Evolutionary conservation across 2,329 filamentous ascomycete genomes (phyloP).

Genomic region (Clarireedia homoeocarpa): DNA sequence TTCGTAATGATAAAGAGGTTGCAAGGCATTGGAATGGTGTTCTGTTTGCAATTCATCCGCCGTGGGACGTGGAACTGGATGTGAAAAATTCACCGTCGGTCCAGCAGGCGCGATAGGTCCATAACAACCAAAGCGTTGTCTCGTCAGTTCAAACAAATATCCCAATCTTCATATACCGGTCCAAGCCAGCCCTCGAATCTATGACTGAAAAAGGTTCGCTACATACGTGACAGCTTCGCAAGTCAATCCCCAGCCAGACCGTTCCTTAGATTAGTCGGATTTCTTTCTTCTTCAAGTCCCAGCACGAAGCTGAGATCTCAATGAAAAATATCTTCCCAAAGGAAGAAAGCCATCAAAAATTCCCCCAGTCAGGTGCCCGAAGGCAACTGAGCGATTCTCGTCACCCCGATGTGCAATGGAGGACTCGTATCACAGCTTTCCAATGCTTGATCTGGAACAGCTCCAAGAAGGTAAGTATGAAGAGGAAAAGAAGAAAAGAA

Average conservation of each 20-base stretch:
- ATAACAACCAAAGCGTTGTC: too few species aligned
- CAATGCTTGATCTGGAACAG: constrained; percentile 35
- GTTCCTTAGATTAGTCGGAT: background rate
- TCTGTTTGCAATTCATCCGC: too few species aligned
- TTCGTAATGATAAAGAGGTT: too few species aligned
- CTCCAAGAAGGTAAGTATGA: constrained; percentile 32
- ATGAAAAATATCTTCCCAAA: constrained; percentile 30
- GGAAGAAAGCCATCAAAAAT: constrained; percentile 30
- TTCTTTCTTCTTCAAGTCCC: constrained; percentile 31
- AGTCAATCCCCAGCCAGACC: background rate
- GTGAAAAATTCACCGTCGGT: too few species aligned
- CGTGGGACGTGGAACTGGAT: too few species aligned
- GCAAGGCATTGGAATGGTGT: too few species aligned
- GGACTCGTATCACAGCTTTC: constrained; percentile 32
- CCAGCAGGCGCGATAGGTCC: too few species aligned
- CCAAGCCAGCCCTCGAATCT: too few species aligned
- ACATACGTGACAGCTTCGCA: background rate
- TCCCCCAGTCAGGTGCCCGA: constrained; percentile 29
- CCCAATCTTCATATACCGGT: too few species aligned
- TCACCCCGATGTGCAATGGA: constrained; percentile 52
- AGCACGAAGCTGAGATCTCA: constrained; percentile 27
- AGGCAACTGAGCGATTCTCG: constrained; percentile 32
- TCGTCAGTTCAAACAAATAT: too few species aligned
- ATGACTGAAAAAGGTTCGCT: too few species aligned
- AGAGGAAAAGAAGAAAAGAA: constrained; percentile 12